These are phyloP conservation scores for Geranium rotundifolium DNA, from an alignment of 345 rosid species.

Conservation along the genomic window DNA sequence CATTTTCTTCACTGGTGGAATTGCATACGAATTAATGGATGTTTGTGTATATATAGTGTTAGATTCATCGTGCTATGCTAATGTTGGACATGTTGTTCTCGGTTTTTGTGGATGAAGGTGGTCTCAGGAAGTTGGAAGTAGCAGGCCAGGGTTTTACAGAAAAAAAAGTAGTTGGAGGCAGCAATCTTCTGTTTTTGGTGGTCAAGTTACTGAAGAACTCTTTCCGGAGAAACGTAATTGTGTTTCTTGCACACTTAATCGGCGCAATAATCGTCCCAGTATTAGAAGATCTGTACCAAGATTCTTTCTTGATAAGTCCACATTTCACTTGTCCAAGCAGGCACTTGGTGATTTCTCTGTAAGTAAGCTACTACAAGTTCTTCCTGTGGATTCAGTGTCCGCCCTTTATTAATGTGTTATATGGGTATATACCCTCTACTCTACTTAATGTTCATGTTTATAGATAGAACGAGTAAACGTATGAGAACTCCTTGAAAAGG, in stretches of 20 bases:
- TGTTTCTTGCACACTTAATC: conserved; percentile 32
- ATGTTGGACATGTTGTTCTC: conserved; percentile 5
- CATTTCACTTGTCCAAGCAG: conserved; percentile 33
- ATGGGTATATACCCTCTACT: background rate
- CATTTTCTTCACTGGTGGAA: conserved; percentile 5
- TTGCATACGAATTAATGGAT: background rate
- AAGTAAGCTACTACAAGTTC: conserved; percentile 17
- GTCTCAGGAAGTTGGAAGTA: conserved; percentile 15
- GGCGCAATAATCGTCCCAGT: conserved; percentile 22
- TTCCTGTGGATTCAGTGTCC: background rate
- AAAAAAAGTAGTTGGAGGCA: conserved; percentile 32
- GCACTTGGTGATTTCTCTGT: conserved; percentile 26
- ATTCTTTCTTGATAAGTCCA: conserved; percentile 51
- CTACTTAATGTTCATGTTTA: background rate
- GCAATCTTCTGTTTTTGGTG: conserved; percentile 18
- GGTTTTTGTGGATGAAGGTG: conserved; percentile 27
- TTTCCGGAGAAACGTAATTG: conserved; percentile 26
- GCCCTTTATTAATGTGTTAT: background rate
- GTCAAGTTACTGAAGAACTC: conserved; percentile 17
- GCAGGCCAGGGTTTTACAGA: conserved; percentile 14
- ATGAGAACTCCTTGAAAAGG: background rate
- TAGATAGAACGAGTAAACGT: background rate
- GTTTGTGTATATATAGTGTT: background rate
- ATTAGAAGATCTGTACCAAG: conserved; percentile 24
- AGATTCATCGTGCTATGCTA: background rate